Evolutionary conservation across 495 filamentous ascomycete species (phyloP).

Genomic region (Oidiodendron maius): DNA sequence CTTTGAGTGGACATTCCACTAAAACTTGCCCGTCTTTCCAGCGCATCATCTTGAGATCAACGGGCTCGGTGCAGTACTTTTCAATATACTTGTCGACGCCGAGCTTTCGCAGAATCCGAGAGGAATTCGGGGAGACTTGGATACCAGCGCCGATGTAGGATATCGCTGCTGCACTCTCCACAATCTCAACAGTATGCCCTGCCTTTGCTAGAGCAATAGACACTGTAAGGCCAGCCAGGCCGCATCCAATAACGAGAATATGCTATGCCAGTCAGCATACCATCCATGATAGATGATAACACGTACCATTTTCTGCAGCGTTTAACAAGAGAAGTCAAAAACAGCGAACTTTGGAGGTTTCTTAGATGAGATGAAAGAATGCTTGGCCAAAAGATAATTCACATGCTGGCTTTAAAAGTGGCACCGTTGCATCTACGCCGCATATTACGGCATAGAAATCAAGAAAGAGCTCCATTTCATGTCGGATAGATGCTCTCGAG

Average conservation of each 20-base stretch:
- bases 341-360: too few species aligned
- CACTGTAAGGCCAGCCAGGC: slow-evolving; percentile 59
- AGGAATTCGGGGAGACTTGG: slow-evolving; percentile 51
- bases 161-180: slow-evolving; percentile 49
- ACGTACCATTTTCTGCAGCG: too few species aligned
- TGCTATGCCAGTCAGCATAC: too few species aligned
- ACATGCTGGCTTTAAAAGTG: too few species aligned
- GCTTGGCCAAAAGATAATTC: too few species aligned
- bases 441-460: too few species aligned
- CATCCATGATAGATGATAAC: too few species aligned
- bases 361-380: too few species aligned
- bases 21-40: slow-evolving; percentile 34
- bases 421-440: too few species aligned
- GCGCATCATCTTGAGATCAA: slow-evolving; percentile 33
- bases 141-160: slow-evolving; percentile 30
- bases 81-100: slow-evolving; percentile 30
- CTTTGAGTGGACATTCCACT: slow-evolving; percentile 32
- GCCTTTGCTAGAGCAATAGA: slow-evolving; percentile 53
- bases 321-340: too few species aligned
- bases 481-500: too few species aligned
- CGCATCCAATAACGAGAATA: slow-evolving; percentile 59
- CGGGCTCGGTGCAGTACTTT: slow-evolving; percentile 30
- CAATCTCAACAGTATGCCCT: slow-evolving; percentile 54
- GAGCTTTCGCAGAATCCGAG: slow-evolving; percentile 39
- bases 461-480: too few species aligned